A percentile compares a stretch with the other conserved stretches of the same genome.
phyloP scores from a whole-genome alignment of 495 filamentous ascomycete genomes.

The Aspergillus ostianus region DNA sequence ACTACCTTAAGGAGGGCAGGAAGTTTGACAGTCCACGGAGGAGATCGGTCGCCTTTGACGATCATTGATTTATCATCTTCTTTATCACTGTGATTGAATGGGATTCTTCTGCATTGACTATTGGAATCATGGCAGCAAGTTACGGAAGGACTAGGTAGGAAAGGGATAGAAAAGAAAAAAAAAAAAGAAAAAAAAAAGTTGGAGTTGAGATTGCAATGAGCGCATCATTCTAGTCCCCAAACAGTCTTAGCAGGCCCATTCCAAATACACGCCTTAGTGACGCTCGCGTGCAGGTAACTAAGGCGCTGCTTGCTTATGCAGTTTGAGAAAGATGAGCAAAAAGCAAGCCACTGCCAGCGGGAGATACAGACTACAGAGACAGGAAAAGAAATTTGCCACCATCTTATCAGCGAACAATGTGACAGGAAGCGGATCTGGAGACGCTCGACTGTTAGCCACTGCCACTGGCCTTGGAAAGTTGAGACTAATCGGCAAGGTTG shows the following conservation, averaged over 20 bases:
- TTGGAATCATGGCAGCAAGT: background rate
- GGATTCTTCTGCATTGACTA: constrained; percentile 9
- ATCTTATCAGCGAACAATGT: constrained; percentile 23
- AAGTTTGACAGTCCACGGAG: background rate
- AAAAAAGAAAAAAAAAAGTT: background rate
- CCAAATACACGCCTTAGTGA: constrained; percentile 2
- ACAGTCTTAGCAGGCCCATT: background rate
- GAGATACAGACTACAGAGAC: background rate
- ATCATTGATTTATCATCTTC: constrained; percentile 1
- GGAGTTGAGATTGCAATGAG: background rate
- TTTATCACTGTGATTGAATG: constrained; percentile 7
- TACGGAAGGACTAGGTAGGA: background rate
- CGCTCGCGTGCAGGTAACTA: background rate
- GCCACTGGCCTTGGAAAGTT: background rate
- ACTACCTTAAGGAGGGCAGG: too few species aligned
- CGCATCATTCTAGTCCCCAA: background rate
- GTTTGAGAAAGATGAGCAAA: background rate
- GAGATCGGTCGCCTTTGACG: background rate
- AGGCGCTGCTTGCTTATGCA: background rate
- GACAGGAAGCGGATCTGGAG: background rate
- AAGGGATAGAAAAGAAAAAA: background rate
- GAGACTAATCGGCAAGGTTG: constrained; percentile 10
- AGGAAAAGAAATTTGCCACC: constrained; percentile 15
- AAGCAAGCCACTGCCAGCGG: background rate
- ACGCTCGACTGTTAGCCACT: background rate